Percentiles rank a stretch among this genome's conserved stretches.
phyloP scores from a whole-genome alignment of 1,284 basidiomycete species.

The Hemileia vastatrix region DNA sequence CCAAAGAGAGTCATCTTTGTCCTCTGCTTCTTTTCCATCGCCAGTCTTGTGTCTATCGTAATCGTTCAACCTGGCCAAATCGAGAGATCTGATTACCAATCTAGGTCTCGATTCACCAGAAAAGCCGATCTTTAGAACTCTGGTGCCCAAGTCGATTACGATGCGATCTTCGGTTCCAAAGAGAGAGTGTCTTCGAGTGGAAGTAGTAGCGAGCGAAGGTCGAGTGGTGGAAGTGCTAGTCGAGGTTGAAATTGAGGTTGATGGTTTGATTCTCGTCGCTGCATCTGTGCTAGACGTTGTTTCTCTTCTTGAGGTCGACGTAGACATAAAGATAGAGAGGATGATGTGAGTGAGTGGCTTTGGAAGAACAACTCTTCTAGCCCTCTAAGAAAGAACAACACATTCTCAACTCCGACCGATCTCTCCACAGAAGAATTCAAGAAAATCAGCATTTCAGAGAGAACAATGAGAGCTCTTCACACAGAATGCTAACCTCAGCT shows the following conservation, averaged over 20 bases:
- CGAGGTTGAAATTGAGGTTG: neutral
- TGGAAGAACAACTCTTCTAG: too few relatives aligned
- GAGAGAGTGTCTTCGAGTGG: conserved; percentile 49
- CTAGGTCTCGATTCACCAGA: conserved; percentile 74
- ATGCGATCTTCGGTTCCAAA: conserved; percentile 79
- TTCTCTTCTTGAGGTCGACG: too few relatives aligned
- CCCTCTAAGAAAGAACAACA: too few relatives aligned
- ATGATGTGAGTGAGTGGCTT: too few relatives aligned
- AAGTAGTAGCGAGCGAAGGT: too few relatives aligned
- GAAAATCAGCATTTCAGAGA: too few relatives aligned
- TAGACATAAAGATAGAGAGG: too few relatives aligned
- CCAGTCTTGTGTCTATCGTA: conserved; percentile 26
- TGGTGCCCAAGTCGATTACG: conserved; percentile 70
- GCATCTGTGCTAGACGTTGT: neutral
- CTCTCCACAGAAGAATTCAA: too few relatives aligned
- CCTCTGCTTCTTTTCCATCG: conserved; percentile 8
- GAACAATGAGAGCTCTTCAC: too few relatives aligned
- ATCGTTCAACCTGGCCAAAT: conserved; percentile 46
- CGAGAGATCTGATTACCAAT: conserved; percentile 54
- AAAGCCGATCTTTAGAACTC: conserved; percentile 78
- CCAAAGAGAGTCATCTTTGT: conserved; percentile 31
- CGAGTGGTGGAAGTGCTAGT: neutral
- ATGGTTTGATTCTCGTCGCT: neutral
- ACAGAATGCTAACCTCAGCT: too few relatives aligned
- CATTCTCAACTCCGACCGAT: too few relatives aligned